phyloP scores from a whole-genome alignment of 257 asterid species.

The Ballota nigra region DNA sequence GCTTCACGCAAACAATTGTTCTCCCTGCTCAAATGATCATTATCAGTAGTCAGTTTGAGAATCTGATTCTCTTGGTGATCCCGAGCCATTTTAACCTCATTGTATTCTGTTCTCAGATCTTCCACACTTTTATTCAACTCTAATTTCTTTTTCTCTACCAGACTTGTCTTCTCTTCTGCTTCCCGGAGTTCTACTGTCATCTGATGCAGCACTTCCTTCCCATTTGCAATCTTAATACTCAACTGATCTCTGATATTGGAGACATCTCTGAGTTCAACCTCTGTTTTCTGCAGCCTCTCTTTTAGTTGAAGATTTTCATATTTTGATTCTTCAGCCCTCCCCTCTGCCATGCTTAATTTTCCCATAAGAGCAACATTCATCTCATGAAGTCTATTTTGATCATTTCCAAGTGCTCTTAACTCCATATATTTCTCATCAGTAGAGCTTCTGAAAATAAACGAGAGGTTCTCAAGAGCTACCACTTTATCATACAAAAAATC shows the following conservation, averaged over 20 bases:
- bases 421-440: constrained; percentile 50
- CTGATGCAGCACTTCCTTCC: constrained; percentile 39
- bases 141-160: constrained; percentile 39
- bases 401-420: constrained; percentile 45
- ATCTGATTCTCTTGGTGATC: constrained; percentile 43
- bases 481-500: constrained; percentile 37
- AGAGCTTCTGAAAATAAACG: constrained; percentile 49
- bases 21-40: constrained; percentile 41
- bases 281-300: constrained; percentile 45
- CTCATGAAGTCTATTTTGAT: constrained; percentile 37
- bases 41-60: constrained; percentile 39
- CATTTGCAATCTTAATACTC: constrained; percentile 38
- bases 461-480: constrained; percentile 49
- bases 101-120: constrained; percentile 34
- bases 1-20: constrained; percentile 38
- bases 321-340: constrained; percentile 48
- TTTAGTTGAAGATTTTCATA: constrained; percentile 42
- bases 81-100: constrained; percentile 30
- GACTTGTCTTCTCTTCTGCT: constrained; percentile 44
- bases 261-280: constrained; percentile 38
- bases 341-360: constrained; percentile 48
- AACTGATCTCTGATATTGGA: constrained; percentile 39
- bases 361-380: constrained; percentile 40
- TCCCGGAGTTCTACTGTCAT: constrained; percentile 42
- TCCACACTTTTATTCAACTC: constrained; percentile 42